Base-by-base conservation (phyloP, 2,329 filamentous ascomycete species). In the Aspergillus ustus region DNA sequence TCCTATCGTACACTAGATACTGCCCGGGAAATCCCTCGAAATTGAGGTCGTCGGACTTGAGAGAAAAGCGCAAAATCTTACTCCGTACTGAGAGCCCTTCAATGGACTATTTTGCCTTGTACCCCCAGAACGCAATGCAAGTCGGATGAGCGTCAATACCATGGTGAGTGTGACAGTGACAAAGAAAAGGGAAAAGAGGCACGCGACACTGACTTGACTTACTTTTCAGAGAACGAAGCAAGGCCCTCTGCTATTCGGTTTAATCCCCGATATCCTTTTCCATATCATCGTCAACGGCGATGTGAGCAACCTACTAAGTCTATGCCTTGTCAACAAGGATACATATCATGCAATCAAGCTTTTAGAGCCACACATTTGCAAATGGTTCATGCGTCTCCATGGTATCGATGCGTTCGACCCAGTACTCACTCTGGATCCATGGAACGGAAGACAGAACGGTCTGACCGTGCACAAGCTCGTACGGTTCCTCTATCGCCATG, bases 361-460 rank as follows among this genome's bases (percentile, higher is more conserved):
- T 7, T 63, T 72, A 28, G 71, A 73, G 48, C 63, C 65, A 20
- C 66, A 72, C 31, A 69, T 73, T 31, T 73, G 70, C 45, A 61
- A 57, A n/a, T 69, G 66, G 59, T 73, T 72, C 51, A 67, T 72
- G 62, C 70, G 69, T 19, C 54, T 60, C n/a, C 78, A 84, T 66
- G 87, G 87, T 57, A 84, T 82, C 4, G 79, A 84, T 28, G 84
- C 84, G 9, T 89, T 89, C 66, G 81, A 87, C 63, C 76, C 77
- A 8, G 82, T 87, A 15, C 86, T 89, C 65, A 74, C 78, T 13
- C 49, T 73, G 34, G 62, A 72, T 29, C 66, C 66, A 7, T 61
- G 56, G 53, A 72, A 66, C 9, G 68, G 70, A 29, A 64, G 67
- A n/a, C 66, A 63, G 29, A 58, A 17, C 11, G 37, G 61, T 34